These are phyloP conservation scores for Penicillium manginii DNA, from an alignment of 495 filamentous ascomycete genomes.

Conservation along the genomic window DNA sequence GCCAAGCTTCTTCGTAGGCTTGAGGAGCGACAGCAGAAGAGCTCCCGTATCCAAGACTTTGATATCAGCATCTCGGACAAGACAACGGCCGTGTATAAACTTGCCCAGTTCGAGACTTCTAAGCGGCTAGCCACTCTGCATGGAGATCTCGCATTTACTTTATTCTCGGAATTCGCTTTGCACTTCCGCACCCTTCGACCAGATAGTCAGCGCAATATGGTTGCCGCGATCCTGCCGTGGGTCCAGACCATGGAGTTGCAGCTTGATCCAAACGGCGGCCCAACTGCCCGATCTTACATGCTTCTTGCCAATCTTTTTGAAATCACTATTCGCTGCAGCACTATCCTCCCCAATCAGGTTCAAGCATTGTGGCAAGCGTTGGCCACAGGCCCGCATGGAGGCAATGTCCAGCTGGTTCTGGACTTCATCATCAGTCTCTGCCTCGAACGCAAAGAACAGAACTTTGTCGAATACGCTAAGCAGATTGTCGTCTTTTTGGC, in stretches of 20 bases:
- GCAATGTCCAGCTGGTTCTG: conserved; percentile 93
- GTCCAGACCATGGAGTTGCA: conserved; percentile 92
- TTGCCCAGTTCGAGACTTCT: conserved; percentile 95
- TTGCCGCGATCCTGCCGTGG: conserved; percentile 94
- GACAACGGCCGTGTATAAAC: conserved; percentile 95
- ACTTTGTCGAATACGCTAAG: conserved; percentile 96
- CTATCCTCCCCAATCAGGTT: conserved; percentile 89
- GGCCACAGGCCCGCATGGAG: conserved; percentile 87
- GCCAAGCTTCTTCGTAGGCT: conserved; percentile 80
- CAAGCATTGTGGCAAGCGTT: conserved; percentile 97
- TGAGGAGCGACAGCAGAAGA: conserved; percentile 82
- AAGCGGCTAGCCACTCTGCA: conserved; percentile 87
- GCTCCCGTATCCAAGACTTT: conserved; percentile 91
- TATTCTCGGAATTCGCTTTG: conserved; percentile 91
- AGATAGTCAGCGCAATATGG: conserved; percentile 86
- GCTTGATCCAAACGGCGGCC: conserved; percentile 91
- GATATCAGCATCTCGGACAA: conserved; percentile 99
- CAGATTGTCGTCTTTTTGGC: conserved; percentile 96
- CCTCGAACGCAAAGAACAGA: conserved; percentile 90
- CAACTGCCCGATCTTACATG: conserved; percentile 90
- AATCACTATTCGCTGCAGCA: conserved; percentile 91
- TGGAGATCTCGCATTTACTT: conserved; percentile 82
- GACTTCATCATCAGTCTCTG: conserved; percentile 96
- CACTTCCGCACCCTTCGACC: conserved; percentile 86
- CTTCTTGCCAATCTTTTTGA: conserved; percentile 94